phyloP scores from a whole-genome alignment of 495 filamentous ascomycete species.

The Talaromyces stipitatus region DNA sequence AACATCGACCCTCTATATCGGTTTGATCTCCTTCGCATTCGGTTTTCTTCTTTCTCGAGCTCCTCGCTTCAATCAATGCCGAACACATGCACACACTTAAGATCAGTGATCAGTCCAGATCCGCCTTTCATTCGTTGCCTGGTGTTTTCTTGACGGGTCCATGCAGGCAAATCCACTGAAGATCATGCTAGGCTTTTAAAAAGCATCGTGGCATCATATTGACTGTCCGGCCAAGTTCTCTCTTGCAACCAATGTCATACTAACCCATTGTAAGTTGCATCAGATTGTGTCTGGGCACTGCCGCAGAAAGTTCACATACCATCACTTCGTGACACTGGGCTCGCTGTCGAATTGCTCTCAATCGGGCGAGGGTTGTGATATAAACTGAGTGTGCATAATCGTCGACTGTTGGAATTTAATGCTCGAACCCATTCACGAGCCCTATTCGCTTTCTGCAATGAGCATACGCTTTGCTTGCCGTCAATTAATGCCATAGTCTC shows the following conservation, averaged over 20 bases:
- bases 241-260: not conserved
- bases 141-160: not conserved
- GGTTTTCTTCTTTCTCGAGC: not conserved
- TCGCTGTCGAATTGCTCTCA: not conserved
- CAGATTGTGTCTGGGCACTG: not conserved
- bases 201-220: not conserved
- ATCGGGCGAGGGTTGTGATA: not conserved
- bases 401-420: not conserved
- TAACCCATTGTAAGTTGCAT: not conserved
- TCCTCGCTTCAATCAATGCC: not conserved
- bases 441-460: not conserved
- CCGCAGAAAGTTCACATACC: not conserved
- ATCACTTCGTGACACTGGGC: not conserved
- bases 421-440: not conserved
- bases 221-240: not conserved
- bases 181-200: not conserved
- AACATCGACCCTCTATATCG: not conserved
- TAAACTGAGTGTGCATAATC: not conserved
- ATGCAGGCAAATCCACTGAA: not conserved
- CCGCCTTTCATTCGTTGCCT: not conserved
- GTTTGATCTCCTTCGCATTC: not conserved
- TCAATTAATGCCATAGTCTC: not conserved
- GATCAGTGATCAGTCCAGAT: not conserved
- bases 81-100: not conserved
- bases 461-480: not conserved